Evolutionary conservation across 768 basidiomycete genomes (phyloP), one percentile per base, ranked within the genome.

Genomic region (Amylocystis lapponica): DNA sequence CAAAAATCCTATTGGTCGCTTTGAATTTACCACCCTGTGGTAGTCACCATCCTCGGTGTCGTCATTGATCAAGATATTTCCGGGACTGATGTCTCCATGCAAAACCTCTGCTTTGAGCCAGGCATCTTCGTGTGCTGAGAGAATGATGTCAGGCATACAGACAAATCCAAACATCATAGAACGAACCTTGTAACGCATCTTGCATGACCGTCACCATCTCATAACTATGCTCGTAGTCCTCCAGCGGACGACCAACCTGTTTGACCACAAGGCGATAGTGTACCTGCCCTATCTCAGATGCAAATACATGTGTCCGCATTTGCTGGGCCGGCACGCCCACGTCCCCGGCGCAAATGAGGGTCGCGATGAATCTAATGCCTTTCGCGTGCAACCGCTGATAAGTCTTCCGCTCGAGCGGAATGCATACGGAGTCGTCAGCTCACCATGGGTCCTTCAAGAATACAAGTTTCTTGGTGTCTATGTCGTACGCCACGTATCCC

Each of bases 371-470:
- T 13, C 37, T 16, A 3, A 44, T 35, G 6, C 22, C 25, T 3
- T 29, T 22, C 27, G 16, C 8, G 16, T 34, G 33, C 23, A 52
- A 32, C 10, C 19, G 12, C 17, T 13, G 4, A 21, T 45, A 33
- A 5, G 43, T 39, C 17, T 39, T 27, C 7, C 51, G 41, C 21
- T 52, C 51, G 23, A 10, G 9, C 33, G 21, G 5, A 41, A 19
- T 12, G 8, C 38, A 2, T 4, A 10, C 6, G 40, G 22, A 21
- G 21, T 25, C 16, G 31, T 12, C 41, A 2, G 31, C 29, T 6
- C 47, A 32, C 51, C 51, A 52, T 3, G 36, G 35, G 39, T 52
- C 51, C 41, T 49, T 48, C 21, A 52, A 16, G 33, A 46, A 52
- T 16, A 40, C 44, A 16, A 52, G 41, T 13, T 36, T 26, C 16